Base-by-base conservation (phyloP, 129 eudicot genomes). In the Arctium lappa region DNA sequence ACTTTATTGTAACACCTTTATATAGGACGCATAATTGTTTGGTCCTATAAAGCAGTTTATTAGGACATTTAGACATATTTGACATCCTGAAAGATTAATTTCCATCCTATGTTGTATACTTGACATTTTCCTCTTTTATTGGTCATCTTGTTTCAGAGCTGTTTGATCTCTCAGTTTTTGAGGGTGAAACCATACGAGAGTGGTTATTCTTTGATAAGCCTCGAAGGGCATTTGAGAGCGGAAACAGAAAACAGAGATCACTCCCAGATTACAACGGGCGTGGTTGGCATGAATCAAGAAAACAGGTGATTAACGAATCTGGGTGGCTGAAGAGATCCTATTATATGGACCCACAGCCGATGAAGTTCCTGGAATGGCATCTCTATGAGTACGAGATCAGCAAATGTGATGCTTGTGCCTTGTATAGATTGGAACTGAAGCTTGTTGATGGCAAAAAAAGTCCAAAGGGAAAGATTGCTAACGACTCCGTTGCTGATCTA, bases 221-320 rank as follows among this genome's bases (percentile, higher is more conserved):
- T 38, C 89, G 99, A 73, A 90, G 98, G 86, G 98, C 98, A n/a
- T 93, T 93, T 77, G 97, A 95, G 85, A 93, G 97, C 72, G 99
- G 99, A n/a, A 93, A 86, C 71, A 89, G 99, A 75, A 95, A 95
- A 90, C 99, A 95, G 80, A 86, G 99, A 76, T 93, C 99, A 33
- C 88, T 95, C 71, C 98, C 99, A 3, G 99, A 95, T 88, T 91
- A 95, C 77, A 84, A 86, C 8, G 99, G 99, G 1, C 90, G 99
- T 9, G 99, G 99, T n/a, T 95, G 98, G 99, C 99, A 95, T 66
- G 98, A 95, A 84, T 93, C 99, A 36, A 90, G 99, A 84, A 95
- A 95, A 65, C 99, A 93, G 79, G 85, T 89, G 73, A 75, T 93
- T 79, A 90, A 90, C 73, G 98, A 95, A 79, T 90, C 86, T 27